Percentiles rank a stretch among this genome's conserved stretches.
Evolutionary conservation across 2,329 filamentous ascomycete genomes (phyloP).

Genomic region (Penicillium sp.): DNA sequence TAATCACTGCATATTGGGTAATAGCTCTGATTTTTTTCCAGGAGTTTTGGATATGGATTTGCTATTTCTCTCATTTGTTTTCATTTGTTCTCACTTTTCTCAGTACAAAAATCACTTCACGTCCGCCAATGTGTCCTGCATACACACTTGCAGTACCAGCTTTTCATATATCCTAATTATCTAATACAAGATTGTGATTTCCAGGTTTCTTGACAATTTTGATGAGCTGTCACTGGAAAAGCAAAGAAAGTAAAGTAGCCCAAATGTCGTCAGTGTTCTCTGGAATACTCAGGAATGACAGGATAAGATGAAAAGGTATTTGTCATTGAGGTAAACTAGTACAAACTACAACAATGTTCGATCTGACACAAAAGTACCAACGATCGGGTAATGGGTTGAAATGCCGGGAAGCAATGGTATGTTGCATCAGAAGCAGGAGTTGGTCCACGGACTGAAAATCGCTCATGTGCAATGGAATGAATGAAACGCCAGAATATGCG

Average conservation of each 20-base stretch:
- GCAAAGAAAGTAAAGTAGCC: background rate
- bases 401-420: background rate
- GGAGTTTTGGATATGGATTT: background rate
- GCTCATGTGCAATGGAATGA: slow-evolving; percentile 4
- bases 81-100: background rate
- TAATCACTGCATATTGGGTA: slow-evolving; percentile 3
- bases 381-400: background rate
- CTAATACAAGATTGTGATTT: slow-evolving; percentile 1
- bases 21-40: background rate
- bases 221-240: background rate
- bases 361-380: background rate
- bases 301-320: background rate
- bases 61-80: background rate
- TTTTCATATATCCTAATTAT: slow-evolving; percentile 1
- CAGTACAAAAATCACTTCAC: background rate
- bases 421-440: background rate
- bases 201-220: background rate
- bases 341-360: background rate
- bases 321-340: background rate
- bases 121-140: slow-evolving; percentile 2
- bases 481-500: slow-evolving; percentile 20
- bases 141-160: background rate
- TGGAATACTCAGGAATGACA: background rate
- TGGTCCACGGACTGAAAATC: background rate
- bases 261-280: no score